Evolutionary conservation across 139 green algal species (phyloP).

Genomic region (Haematococcus sp.): DNA sequence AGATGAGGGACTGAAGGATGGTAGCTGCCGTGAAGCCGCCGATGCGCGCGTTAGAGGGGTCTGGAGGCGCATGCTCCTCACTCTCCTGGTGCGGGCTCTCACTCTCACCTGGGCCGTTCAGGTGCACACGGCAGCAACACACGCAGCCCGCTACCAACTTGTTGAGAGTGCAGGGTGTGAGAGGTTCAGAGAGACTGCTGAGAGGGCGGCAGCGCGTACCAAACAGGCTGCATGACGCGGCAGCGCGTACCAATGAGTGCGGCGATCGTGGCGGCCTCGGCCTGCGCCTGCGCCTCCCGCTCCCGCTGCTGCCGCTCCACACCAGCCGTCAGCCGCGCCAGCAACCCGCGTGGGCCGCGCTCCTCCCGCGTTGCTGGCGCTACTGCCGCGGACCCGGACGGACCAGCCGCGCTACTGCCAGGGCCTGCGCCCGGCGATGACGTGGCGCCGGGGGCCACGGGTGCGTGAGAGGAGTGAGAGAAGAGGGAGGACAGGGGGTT

Average conservation of each 20-base stretch:
- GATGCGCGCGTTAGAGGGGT: slow-evolving; percentile 17
- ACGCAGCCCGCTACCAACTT: too few species aligned
- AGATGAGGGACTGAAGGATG: slow-evolving; percentile 19
- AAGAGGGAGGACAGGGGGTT: too few species aligned
- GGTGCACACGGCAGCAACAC: too few species aligned
- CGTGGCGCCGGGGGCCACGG: too few species aligned
- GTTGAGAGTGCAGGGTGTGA: too few species aligned
- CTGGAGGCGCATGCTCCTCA: not conserved
- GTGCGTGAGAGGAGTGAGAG: too few species aligned
- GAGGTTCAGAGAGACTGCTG: too few species aligned
- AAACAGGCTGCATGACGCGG: too few species aligned
- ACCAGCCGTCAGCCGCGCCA: slow-evolving; percentile 15
- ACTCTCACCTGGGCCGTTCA: not conserved
- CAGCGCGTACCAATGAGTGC: not conserved
- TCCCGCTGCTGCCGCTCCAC: not conserved
- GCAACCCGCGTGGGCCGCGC: not conserved
- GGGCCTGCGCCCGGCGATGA: too few species aligned
- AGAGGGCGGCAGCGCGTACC: too few species aligned
- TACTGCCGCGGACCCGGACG: slow-evolving; percentile 12
- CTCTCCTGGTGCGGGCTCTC: not conserved
- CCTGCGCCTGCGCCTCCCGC: not conserved
- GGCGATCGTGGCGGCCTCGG: not conserved
- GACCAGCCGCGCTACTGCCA: too few species aligned
- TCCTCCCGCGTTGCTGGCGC: slow-evolving; percentile 1
- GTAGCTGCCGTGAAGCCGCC: slow-evolving; percentile 34